These are phyloP conservation scores for Boletus bicolor DNA, from an alignment of 768 basidiomycete species.

Conservation along the genomic window DNA sequence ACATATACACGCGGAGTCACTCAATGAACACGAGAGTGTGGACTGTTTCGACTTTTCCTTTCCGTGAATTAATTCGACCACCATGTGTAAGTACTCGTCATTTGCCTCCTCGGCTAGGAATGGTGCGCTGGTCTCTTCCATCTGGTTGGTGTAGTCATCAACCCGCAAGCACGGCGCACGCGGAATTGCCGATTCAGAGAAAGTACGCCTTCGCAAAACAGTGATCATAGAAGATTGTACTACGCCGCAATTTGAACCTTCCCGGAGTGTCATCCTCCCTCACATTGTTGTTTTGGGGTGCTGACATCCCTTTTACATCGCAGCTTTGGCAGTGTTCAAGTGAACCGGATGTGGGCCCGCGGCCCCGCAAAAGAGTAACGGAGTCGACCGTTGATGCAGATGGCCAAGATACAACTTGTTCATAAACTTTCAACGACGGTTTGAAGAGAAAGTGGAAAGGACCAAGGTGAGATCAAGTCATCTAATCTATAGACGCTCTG, in stretches of 20 bases:
- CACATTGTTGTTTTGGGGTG: not conserved
- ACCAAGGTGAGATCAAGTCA: not conserved
- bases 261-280: not conserved
- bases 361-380: not conserved
- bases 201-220: not conserved
- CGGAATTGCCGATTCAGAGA: not conserved
- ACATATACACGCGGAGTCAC: not conserved
- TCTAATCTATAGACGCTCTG: not conserved
- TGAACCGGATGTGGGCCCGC: not conserved
- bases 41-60: not conserved
- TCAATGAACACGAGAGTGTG: not conserved
- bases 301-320: not conserved
- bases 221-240: not conserved
- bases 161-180: not conserved
- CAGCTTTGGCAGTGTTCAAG: not conserved
- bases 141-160: not conserved
- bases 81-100: not conserved
- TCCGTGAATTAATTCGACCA: not conserved
- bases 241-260: not conserved
- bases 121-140: not conserved
- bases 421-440: not conserved
- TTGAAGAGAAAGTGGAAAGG: not conserved
- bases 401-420: not conserved
- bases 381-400: not conserved
- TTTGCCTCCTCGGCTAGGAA: not conserved